phyloP scores from a whole-genome alignment of 1,284 basidiomycete genomes.

The Calocybe gambosa region DNA sequence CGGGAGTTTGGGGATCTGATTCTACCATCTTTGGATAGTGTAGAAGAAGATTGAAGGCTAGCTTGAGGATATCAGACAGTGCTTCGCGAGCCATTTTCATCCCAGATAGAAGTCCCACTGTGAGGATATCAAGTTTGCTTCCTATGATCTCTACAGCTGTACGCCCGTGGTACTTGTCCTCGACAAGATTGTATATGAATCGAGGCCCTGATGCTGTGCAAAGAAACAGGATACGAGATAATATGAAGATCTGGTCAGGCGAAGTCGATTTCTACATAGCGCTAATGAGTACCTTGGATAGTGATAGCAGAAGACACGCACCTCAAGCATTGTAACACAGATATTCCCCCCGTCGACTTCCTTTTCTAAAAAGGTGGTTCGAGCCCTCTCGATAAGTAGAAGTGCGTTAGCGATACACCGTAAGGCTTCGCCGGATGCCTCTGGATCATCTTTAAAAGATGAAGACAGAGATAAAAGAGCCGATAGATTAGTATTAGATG shows the following conservation, averaged over 20 bases:
- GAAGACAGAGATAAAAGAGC: constrained; percentile 45
- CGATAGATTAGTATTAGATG: constrained; percentile 45
- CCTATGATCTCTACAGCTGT: constrained; percentile 56
- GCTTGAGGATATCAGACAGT: constrained; percentile 70
- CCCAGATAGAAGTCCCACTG: constrained; percentile 39
- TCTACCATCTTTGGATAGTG: constrained; percentile 56
- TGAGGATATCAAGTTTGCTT: constrained; percentile 49
- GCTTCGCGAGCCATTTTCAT: constrained; percentile 60
- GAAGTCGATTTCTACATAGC: constrained; percentile 49
- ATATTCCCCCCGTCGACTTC: constrained; percentile 58
- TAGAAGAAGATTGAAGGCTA: constrained; percentile 68
- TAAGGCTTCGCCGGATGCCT: constrained; percentile 63
- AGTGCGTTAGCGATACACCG: constrained; percentile 73
- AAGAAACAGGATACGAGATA: constrained; percentile 72
- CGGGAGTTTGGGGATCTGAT: constrained; percentile 36
- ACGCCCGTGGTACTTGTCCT: constrained; percentile 49
- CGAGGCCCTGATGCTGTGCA: constrained; percentile 47
- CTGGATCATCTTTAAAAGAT: constrained; percentile 48
- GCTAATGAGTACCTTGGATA: constrained; percentile 4
- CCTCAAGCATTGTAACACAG: constrained; percentile 56
- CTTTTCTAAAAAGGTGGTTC: constrained; percentile 49
- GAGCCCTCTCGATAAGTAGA: constrained; percentile 58
- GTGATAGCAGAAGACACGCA: constrained; percentile 25
- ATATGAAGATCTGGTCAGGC: constrained; percentile 65
- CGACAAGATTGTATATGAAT: constrained; percentile 55